A percentile compares a stretch with the other conserved stretches of the same genome.
Conservation (phyloP, 441 rosid genomes). For the Populus tomentosa region DNA sequence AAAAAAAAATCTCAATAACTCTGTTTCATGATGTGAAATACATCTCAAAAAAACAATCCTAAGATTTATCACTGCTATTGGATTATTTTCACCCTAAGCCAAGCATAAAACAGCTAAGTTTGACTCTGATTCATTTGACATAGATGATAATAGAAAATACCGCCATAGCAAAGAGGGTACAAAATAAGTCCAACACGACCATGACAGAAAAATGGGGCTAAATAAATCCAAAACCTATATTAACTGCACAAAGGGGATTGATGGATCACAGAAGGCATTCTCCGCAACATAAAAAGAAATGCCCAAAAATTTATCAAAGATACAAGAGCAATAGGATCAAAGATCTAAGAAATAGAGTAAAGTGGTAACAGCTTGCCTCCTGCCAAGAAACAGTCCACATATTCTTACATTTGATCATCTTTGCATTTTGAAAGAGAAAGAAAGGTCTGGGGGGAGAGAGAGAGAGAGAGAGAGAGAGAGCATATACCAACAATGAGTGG, state of each 20-base stretch:
- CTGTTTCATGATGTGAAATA: neutral
- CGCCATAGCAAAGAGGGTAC: neutral
- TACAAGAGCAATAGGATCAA: neutral
- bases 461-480: constrained; percentile 18
- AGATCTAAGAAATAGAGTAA: neutral
- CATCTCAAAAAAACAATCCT: neutral
- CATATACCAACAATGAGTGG: constrained; percentile 76
- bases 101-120: neutral
- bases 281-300: neutral
- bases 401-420: neutral
- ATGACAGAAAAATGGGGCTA: neutral
- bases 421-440: neutral
- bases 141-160: neutral
- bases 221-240: neutral
- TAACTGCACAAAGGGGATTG: neutral
- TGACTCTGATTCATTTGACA: neutral
- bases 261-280: neutral
- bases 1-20: neutral
- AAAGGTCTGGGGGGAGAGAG: neutral
- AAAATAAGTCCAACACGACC: neutral
- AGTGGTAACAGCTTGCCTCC: neutral
- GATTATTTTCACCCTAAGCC: neutral
- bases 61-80: neutral
- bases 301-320: neutral
- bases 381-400: neutral